A percentile compares a stretch with the other conserved stretches of the same genome.
Conservation (phyloP, 805 yeast species). For the Tetrapisispora namnaoensis region DNA sequence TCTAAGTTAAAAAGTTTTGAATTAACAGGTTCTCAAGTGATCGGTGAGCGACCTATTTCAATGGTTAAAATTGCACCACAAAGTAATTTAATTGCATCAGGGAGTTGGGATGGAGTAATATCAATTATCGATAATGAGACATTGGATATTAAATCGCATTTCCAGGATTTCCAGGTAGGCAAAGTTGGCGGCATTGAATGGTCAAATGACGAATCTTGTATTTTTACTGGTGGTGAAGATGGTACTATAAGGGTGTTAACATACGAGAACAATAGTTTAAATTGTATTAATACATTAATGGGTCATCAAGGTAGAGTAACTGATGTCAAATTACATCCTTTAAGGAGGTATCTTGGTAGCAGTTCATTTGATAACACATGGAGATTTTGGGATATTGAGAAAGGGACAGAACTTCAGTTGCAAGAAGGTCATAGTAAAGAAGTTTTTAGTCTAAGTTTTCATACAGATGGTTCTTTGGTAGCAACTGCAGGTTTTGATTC, state of each 20-base stretch:
- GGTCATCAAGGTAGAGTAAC: constrained; percentile 55
- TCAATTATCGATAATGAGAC: constrained; percentile 37
- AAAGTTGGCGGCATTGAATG: constrained; percentile 67
- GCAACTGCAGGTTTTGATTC: constrained; percentile 77
- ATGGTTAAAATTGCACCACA: constrained; percentile 38
- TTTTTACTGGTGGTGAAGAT: constrained; percentile 41
- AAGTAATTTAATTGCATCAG: constrained; percentile 40
- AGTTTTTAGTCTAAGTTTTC: constrained; percentile 51
- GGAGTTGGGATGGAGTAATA: constrained; percentile 78
- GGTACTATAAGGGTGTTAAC: constrained; percentile 32
- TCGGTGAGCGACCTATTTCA: constrained; percentile 62
- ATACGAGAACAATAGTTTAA: constrained; percentile 7
- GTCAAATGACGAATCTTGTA: constrained; percentile 30
- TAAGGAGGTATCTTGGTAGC: constrained; percentile 44
- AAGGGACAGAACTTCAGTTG: constrained; percentile 39
- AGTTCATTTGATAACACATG: constrained; percentile 82
- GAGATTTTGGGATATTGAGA: constrained; percentile 72
- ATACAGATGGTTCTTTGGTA: constrained; percentile 67
- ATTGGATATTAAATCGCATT: constrained; percentile 23
- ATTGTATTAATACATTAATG: constrained; percentile 17
- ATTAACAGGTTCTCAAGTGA: constrained; percentile 58
- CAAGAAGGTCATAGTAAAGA: constrained; percentile 87
- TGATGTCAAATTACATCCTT: constrained; percentile 56
- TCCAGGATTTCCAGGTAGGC: constrained; percentile 36
- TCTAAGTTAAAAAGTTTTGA: constrained; percentile 30